Evolutionary conservation across 179 eudicot genomes (phyloP).

Genomic region (Nepenthes alata): DNA sequence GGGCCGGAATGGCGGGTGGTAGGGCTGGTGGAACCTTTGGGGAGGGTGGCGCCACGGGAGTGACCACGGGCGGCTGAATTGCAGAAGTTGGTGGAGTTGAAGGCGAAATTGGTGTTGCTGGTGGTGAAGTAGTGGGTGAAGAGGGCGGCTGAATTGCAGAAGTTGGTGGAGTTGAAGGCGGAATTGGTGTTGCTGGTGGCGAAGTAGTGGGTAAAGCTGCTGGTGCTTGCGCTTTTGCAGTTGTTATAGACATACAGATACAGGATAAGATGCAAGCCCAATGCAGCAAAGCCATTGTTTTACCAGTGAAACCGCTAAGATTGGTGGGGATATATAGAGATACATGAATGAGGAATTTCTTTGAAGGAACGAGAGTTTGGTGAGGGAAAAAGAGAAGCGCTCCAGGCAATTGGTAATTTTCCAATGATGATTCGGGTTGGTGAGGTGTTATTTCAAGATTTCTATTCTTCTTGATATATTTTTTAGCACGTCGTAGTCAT

Average conservation of each 20-base stretch:
- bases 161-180: slow-evolving; percentile 21
- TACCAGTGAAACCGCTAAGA: slow-evolving; percentile 1
- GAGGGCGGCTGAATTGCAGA: slow-evolving; percentile 14
- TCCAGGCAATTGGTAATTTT: no score
- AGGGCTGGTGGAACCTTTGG: slow-evolving; percentile 11
- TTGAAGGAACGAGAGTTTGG: slow-evolving; percentile 6
- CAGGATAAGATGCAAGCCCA: slow-evolving; percentile 23
- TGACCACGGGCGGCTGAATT: slow-evolving; percentile 3
- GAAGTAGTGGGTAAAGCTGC: slow-evolving; percentile 40
- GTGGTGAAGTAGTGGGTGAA: slow-evolving; percentile 14
- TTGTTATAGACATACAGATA: slow-evolving; percentile 19
- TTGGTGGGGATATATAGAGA: neutral
- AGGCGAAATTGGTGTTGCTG: slow-evolving; percentile 21
- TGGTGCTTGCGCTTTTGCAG: slow-evolving; percentile 53
- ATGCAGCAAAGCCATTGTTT: slow-evolving; percentile 19
- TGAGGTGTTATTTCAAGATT: no score
- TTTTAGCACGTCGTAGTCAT: no score
- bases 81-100: slow-evolving; percentile 22
- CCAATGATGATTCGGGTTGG: no score
- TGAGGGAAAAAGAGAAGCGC: no score
- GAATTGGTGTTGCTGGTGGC: slow-evolving; percentile 19
- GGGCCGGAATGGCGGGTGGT: slow-evolving; percentile 7
- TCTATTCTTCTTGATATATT: no score
- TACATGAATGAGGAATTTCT: slow-evolving; percentile 1
- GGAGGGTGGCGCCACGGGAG: slow-evolving; percentile 3